Evolutionary conservation across 2,329 filamentous ascomycete species (phyloP).

Genomic region (Diaporthe australafricana): DNA sequence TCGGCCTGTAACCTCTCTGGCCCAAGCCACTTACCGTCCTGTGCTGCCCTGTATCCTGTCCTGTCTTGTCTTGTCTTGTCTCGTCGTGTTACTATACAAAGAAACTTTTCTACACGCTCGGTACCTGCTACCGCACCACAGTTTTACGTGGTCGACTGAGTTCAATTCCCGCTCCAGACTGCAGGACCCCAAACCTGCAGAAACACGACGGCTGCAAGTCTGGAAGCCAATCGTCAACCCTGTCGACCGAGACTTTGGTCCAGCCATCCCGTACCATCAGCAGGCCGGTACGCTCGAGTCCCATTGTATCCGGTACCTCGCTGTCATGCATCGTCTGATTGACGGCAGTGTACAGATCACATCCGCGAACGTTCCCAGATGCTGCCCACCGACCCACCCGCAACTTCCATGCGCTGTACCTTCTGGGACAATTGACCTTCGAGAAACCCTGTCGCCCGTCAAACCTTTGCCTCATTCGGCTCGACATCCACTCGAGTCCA

Average conservation of each 20-base stretch:
- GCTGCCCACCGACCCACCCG: slow-evolving; percentile 32
- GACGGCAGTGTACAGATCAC: slow-evolving; percentile 35
- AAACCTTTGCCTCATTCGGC: slow-evolving; percentile 30
- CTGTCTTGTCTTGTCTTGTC: not conserved
- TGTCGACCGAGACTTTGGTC: slow-evolving; percentile 15
- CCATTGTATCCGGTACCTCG: slow-evolving; percentile 25
- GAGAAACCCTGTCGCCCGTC: slow-evolving; percentile 29
- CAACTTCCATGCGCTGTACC: slow-evolving; percentile 34
- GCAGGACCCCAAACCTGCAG: slow-evolving; percentile 28
- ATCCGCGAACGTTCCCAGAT: slow-evolving; percentile 32
- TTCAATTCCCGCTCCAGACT: slow-evolving; percentile 23
- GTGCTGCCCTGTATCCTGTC: not conserved
- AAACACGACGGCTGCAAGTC: slow-evolving; percentile 26
- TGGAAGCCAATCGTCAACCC: slow-evolving; percentile 28
- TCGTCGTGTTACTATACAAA: slow-evolving; percentile 18
- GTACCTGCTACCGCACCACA: slow-evolving; percentile 16
- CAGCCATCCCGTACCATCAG: slow-evolving; percentile 19
- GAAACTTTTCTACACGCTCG: not conserved
- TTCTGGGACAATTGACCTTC: slow-evolving; percentile 27
- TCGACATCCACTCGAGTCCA: slow-evolving; percentile 32
- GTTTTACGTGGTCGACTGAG: slow-evolving; percentile 18
- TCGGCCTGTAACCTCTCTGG: slow-evolving; percentile 2
- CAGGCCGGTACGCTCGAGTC: not conserved
- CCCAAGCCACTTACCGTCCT: not conserved
- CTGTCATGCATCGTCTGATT: slow-evolving; percentile 26